Conservation (phyloP, 352 stramenopile genomes). For the Phytophthora constricta region DNA sequence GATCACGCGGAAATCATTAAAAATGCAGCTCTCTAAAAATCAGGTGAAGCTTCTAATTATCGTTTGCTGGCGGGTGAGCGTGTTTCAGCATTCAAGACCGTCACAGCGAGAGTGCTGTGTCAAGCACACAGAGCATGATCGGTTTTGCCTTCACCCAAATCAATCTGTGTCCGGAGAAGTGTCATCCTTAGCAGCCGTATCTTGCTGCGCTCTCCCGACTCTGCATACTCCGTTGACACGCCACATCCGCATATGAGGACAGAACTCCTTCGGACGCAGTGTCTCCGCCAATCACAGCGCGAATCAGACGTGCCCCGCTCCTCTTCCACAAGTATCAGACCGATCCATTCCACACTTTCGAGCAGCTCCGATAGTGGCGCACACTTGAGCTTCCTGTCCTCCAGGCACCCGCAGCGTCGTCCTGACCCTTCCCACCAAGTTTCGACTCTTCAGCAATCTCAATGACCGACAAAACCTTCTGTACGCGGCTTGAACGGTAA, state of each 20-base stretch:
- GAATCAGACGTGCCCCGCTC: slow-evolving; percentile 21
- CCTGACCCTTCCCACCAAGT: neutral
- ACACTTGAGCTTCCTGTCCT: slow-evolving; percentile 22
- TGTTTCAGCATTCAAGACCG: too few species aligned
- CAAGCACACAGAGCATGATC: too few species aligned
- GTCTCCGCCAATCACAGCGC: slow-evolving; percentile 17
- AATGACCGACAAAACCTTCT: slow-evolving; percentile 50
- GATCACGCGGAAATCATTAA: too few species aligned
- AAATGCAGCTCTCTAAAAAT: too few species aligned
- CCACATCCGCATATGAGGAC: neutral
- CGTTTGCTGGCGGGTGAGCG: too few species aligned
- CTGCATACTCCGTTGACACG: slow-evolving; percentile 1
- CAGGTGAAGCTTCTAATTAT: too few species aligned
- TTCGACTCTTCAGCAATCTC: too few species aligned
- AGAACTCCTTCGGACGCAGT: neutral
- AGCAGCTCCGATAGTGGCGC: slow-evolving; percentile 5
- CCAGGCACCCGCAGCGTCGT: slow-evolving; percentile 10
- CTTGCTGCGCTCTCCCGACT: slow-evolving; percentile 23
- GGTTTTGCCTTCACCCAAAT: too few species aligned
- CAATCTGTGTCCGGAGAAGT: neutral
- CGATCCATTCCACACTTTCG: slow-evolving; percentile 30
- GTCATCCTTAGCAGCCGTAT: slow-evolving; percentile 8
- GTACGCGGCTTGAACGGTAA: too few species aligned
- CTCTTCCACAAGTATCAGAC: slow-evolving; percentile 43
- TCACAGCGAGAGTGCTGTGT: too few species aligned